phyloP scores from a whole-genome alignment of 441 rosid species.

The Lepidium campestre region DNA sequence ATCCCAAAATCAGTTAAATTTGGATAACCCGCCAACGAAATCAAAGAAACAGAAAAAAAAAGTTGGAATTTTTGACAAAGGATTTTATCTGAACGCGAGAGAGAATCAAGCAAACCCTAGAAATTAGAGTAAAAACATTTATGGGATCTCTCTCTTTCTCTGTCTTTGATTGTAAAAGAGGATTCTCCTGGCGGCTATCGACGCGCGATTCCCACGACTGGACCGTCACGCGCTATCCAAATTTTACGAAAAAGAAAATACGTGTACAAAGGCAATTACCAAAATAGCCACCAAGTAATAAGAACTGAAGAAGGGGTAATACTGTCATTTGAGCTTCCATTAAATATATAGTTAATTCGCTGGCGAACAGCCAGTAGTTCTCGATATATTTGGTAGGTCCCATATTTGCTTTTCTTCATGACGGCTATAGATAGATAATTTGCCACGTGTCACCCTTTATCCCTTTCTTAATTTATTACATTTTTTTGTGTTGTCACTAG shows the following conservation, averaged over 20 bases:
- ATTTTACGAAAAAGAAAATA: neutral
- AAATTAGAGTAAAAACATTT: slow-evolving; percentile 9
- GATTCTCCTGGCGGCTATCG: slow-evolving; percentile 33
- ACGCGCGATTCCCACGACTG: slow-evolving; percentile 20
- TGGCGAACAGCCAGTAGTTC: slow-evolving; percentile 24
- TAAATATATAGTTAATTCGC: slow-evolving; percentile 12
- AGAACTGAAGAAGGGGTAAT: neutral
- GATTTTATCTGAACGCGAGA: slow-evolving; percentile 3
- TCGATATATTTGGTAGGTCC: slow-evolving; percentile 14
- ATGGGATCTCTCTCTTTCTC: slow-evolving; percentile 11
- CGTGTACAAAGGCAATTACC: neutral
- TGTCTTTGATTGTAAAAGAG: neutral
- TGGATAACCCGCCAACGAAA: neutral
- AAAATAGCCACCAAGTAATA: neutral
- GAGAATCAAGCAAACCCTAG: slow-evolving; percentile 31
- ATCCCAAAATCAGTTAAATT: neutral
- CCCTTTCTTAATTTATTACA: neutral
- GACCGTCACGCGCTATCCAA: slow-evolving; percentile 19
- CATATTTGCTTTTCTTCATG: neutral
- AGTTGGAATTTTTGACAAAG: neutral
- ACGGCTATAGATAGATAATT: slow-evolving; percentile 25
- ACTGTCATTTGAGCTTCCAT: neutral
- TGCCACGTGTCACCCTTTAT: slow-evolving; percentile 16
- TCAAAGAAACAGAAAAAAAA: neutral
- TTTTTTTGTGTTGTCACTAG: neutral